Percentiles rank a stretch among this genome's conserved stretches.
phyloP scores from a whole-genome alignment of 345 rosid species.

The Moricandia arvensis region DNA sequence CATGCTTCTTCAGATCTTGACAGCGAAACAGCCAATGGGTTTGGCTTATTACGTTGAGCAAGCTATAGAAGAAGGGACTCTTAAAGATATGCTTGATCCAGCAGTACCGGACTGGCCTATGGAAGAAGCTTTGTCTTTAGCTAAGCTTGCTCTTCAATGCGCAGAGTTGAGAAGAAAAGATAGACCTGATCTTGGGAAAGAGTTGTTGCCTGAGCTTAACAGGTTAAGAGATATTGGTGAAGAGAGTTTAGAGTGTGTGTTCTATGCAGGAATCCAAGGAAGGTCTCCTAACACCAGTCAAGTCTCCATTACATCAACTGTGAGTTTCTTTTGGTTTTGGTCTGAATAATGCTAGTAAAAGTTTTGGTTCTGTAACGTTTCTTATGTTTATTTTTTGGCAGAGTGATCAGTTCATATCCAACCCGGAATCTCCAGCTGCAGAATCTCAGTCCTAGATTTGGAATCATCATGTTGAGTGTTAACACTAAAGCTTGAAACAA shows the following conservation, averaged over 20 bases:
- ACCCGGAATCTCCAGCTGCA: conserved; percentile 27
- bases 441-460: conserved; percentile 14
- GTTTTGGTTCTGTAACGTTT: background rate
- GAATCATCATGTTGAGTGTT: background rate
- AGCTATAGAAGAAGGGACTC: conserved; percentile 56
- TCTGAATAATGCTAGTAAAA: background rate
- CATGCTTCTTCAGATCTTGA: conserved; percentile 73
- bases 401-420: conserved; percentile 28
- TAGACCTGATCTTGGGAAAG: conserved; percentile 81
- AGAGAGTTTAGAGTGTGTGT: conserved; percentile 40
- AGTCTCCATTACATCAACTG: conserved; percentile 42
- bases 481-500: background rate
- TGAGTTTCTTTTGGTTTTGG: conserved; percentile 28
- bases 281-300: conserved; percentile 41
- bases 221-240: conserved; percentile 65
- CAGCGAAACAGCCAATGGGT: conserved; percentile 85
- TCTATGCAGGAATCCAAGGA: conserved; percentile 21
- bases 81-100: conserved; percentile 66
- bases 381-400: background rate
- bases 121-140: conserved; percentile 57
- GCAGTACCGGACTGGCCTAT: conserved; percentile 76
- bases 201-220: conserved; percentile 59
- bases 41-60: conserved; percentile 56
- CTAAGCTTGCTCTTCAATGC: conserved; percentile 60
- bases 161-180: conserved; percentile 88